Evolutionary conservation across 352 stramenopile species (phyloP).

Genomic region (Globisporangium cylindrosporum): DNA sequence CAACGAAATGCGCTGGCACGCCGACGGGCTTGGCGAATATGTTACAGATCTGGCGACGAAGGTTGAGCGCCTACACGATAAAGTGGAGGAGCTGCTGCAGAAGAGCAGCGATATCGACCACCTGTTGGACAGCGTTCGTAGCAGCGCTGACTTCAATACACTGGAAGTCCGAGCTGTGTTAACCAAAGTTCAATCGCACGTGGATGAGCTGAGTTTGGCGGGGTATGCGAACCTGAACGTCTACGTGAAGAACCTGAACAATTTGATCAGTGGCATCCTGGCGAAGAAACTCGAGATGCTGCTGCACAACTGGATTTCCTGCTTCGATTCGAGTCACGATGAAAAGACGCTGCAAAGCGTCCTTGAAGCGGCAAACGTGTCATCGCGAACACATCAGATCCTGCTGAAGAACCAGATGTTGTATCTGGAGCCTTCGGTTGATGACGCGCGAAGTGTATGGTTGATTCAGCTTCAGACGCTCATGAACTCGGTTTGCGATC

Average conservation of each 20-base stretch:
- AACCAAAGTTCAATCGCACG: slow-evolving; percentile 86
- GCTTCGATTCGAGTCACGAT: slow-evolving; percentile 58
- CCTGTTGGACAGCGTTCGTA: slow-evolving; percentile 79
- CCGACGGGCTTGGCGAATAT: slow-evolving; percentile 85
- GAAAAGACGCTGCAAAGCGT: slow-evolving; percentile 54
- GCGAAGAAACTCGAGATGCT: slow-evolving; percentile 65
- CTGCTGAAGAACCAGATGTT: slow-evolving; percentile 96
- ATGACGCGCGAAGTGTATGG: slow-evolving; percentile 86
- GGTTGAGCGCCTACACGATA: slow-evolving; percentile 97
- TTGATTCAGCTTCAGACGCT: slow-evolving; percentile 92
- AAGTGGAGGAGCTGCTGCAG: slow-evolving; percentile 94
- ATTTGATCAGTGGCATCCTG: slow-evolving; percentile 83
- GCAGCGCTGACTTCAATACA: slow-evolving; percentile 51
- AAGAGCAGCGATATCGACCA: slow-evolving; percentile 93
- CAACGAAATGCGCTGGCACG: slow-evolving; percentile 88
- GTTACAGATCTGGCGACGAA: slow-evolving; percentile 88
- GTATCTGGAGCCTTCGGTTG: slow-evolving; percentile 94
- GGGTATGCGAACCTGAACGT: slow-evolving; percentile 92
- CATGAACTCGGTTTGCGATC: slow-evolving; percentile 92
- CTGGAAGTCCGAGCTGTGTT: slow-evolving; percentile 59
- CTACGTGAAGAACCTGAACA: slow-evolving; percentile 92
- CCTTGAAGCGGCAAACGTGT: slow-evolving; percentile 44
- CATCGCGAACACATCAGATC: slow-evolving; percentile 87
- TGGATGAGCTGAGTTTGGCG: slow-evolving; percentile 94
- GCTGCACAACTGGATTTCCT: slow-evolving; percentile 69